Evolutionary conservation across 108 stramenopile species (phyloP).

Genomic region (Epithemia pelagica): DNA sequence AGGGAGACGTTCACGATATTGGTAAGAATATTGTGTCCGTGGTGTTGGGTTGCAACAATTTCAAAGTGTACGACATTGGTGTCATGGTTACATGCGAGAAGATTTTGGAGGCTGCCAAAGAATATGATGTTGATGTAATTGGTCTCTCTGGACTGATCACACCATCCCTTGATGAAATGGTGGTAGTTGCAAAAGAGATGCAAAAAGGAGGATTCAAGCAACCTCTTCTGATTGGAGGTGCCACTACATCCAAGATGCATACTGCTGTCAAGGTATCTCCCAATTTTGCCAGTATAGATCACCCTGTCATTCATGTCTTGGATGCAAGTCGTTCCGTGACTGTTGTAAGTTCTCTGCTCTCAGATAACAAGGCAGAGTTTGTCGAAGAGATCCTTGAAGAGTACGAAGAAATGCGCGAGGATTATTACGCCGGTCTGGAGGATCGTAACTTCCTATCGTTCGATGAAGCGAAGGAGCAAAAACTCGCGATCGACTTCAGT

Average conservation of each 20-base stretch:
- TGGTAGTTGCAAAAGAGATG: constrained; percentile 97
- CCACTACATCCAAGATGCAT: constrained; percentile 99
- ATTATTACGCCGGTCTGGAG: constrained; percentile 98
- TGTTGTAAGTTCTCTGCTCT: constrained; percentile 88
- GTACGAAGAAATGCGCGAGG: constrained; percentile 92
- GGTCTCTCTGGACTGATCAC: constrained; percentile 99
- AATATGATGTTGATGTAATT: constrained; percentile 94
- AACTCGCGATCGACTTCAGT: constrained; percentile 87
- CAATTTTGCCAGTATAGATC: constrained; percentile 82
- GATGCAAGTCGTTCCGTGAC: constrained; percentile 98
- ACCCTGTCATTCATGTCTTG: constrained; percentile 98
- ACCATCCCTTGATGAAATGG: constrained; percentile 99
- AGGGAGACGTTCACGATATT: constrained; percentile 99
- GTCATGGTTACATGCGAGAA: constrained; percentile 97
- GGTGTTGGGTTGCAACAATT: constrained; percentile 99
- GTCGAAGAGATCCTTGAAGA: constrained; percentile 91
- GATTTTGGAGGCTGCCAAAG: constrained; percentile 91
- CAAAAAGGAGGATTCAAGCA: constrained; percentile 89
- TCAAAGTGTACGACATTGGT: constrained; percentile 99
- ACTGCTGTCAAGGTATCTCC: constrained; percentile 98
- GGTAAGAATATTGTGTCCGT: constrained; percentile 99
- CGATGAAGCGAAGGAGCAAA: constrained; percentile 80
- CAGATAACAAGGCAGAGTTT: constrained; percentile 85
- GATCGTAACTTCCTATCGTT: constrained; percentile 91
- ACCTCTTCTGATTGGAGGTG: constrained; percentile 97